phyloP scores from a whole-genome alignment of 2,329 filamentous ascomycete genomes.

The Mycosphaerella arachidis region DNA sequence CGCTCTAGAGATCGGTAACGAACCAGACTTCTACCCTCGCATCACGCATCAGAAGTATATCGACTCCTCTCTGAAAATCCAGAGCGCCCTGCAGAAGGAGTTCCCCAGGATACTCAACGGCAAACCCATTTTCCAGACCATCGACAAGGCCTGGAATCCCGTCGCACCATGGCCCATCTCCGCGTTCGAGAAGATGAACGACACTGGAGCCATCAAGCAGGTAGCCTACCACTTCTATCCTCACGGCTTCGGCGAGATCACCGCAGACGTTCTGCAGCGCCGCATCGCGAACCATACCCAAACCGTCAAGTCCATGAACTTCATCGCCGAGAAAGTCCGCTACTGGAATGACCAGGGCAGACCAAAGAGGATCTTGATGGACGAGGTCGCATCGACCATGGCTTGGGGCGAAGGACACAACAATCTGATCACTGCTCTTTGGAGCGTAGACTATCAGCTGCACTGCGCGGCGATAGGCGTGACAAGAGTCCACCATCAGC shows the following conservation, averaged over 20 bases:
- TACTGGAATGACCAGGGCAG: neutral
- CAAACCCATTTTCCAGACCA: conserved; percentile 7
- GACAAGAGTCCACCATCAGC: conserved; percentile 6
- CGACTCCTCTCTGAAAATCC: conserved; percentile 4
- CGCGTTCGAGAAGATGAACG: neutral
- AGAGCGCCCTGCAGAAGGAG: conserved; percentile 2
- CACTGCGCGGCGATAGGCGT: conserved; percentile 8
- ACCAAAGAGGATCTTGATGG: conserved; percentile 2
- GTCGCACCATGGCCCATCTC: neutral
- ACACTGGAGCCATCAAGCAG: conserved; percentile 1
- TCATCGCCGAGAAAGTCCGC: conserved; percentile 1
- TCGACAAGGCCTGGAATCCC: conserved; percentile 8
- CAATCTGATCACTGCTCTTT: conserved; percentile 9
- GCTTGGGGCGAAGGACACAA: conserved; percentile 2
- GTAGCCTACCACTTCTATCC: conserved; percentile 14
- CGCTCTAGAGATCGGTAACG: conserved; percentile 12
- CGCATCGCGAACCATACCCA: conserved; percentile 9
- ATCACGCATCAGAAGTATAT: conserved; percentile 5
- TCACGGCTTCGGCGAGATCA: neutral
- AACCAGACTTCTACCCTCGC: conserved; percentile 6
- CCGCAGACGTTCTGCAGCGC: neutral
- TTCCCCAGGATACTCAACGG: neutral
- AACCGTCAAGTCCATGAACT: conserved; percentile 1
- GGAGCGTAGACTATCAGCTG: conserved; percentile 8
- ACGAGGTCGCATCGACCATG: conserved; percentile 7